These are phyloP conservation scores for Moricandia arvensis DNA, from an alignment of 345 rosid species.

Conservation along the genomic window DNA sequence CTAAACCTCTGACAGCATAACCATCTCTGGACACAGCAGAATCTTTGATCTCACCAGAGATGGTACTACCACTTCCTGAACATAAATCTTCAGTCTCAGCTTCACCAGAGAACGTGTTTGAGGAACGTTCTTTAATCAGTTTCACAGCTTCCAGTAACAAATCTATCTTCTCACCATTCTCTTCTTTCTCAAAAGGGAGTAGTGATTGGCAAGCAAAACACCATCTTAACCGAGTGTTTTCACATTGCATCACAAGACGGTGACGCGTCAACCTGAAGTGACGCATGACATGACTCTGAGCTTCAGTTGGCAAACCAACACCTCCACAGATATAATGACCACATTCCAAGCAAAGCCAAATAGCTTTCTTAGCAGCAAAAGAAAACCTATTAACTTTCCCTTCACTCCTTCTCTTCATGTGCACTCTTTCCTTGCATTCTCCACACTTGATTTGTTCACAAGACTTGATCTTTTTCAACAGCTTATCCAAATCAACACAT, in stretches of 20 bases:
- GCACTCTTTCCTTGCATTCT: conserved; percentile 61
- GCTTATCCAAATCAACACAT: conserved; percentile 51
- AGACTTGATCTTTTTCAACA: conserved; percentile 54
- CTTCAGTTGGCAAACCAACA: conserved; percentile 70
- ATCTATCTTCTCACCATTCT: conserved; percentile 53
- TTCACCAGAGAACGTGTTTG: background rate
- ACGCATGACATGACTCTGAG: conserved; percentile 69
- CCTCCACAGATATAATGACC: conserved; percentile 86
- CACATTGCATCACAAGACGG: conserved; percentile 71
- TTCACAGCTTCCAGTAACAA: conserved; percentile 50
- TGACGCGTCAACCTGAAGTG: conserved; percentile 68
- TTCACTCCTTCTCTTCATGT: conserved; percentile 30
- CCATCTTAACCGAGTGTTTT: conserved; percentile 79
- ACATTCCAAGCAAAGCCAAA: conserved; percentile 92
- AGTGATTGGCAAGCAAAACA: conserved; percentile 66
- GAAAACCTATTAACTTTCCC: conserved; percentile 13
- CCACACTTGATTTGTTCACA: conserved; percentile 53
- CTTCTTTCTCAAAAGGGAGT: conserved; percentile 70
- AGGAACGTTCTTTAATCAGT: conserved; percentile 48
- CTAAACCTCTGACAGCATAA: conserved; percentile 70
- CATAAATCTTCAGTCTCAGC: background rate
- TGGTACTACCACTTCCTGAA: conserved; percentile 58
- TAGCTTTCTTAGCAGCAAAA: conserved; percentile 48
- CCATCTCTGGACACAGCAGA: conserved; percentile 33
- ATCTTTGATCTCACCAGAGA: conserved; percentile 42